Base-by-base conservation (phyloP, 202 grass and related monocot genomes). In the Schoenoplectus triqueter region DNA sequence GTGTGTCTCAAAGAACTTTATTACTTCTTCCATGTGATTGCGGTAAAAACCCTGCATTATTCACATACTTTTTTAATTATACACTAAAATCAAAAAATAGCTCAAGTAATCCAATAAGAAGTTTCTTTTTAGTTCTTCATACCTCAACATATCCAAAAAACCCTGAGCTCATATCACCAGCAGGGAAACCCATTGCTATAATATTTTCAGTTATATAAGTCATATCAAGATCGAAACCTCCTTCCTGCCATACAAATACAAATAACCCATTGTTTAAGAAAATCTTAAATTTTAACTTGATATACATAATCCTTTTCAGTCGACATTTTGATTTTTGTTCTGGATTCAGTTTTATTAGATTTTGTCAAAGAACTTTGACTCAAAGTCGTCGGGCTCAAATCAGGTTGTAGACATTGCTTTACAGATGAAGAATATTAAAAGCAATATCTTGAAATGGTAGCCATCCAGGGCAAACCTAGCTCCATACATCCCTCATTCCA, bases 81-180 rank as follows among this genome's bases (percentile, higher is more conserved):
- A 1, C 64, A 65, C 51, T 74, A 59, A 59, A 21, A 18, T 42
- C 1, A 7, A 57, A 5, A 70, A 54, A 52, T 45, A 54, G 31
- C 54, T 1, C 6, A 78, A 42, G 22, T 0, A 73, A 17, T 41
- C 21, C 10, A 78, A n/a, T 78, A n/a, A 78, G 5, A 78, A 41
- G 2, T 55, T 9, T 78, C 13, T n/a, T 50, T 73, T 78, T 46
- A 59, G 52, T 60, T 86, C 76, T 22, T 84, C 78, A 84, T 85
- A 95, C 96, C 96, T 99, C 96, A 94, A 99, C 92, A 86, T 99
- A 99, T 89, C 93, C 96, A 74, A 99, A 96, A 95, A 99, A 86
- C 8, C 96, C 96, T 78, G 96, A 99, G 71, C 96, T 99, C 87
- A 95, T 84, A 90, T 99, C 96, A 85, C 96, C 96, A 49, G 96